Evolutionary conservation across 306 rosid species (phyloP), one percentile per base, ranked within the genome.

Genomic region (Ormosia semicastrata): DNA sequence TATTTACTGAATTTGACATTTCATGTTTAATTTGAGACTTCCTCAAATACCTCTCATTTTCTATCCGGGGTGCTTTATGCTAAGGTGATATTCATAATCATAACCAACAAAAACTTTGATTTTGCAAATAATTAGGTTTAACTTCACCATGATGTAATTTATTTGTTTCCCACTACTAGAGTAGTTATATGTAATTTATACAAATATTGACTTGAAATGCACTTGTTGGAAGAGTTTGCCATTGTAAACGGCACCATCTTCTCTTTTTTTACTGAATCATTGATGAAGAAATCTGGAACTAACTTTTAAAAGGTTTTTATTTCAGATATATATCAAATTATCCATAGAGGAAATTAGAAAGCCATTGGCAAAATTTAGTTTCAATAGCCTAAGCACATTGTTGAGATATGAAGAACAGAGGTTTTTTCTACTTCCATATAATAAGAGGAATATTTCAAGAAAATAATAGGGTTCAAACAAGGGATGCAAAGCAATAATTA

Each of bases 401-500:
- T 49, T 71, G 13, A 71, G 59, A 73, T 13, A 59, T 4, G 53
- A 18, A 50, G 39, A 41, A 40, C 52, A 60, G 40, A 62, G 56
- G 7, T 39, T 76, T 29, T 65, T 46, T 58, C 72, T 15, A 11
- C 53, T 10, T 83, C 43, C 62, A 41, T 9, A 62, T 15, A 18
- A 49, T 52, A 36, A 9, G 30, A 65, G 63, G 57, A 64, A 36
- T 30, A 40, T 63, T 14, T 52, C 24, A 41, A 64, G 7, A 8
- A 32, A 17, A 62, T 7, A 18, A 8, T 34, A 65, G 14, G 13
- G 65, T 14, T 53, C 71, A 59, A 33, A 46, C 7, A 70, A 79
- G 46, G 64, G 63, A 69, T 37, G 40, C 43, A 49, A 77, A 37
- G 53, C 57, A 71, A 54, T 77, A 7, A 62, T 76, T 46, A 50